Conservation (phyloP, 352 stramenopile genomes). For the Blastocystis hominis region DNA sequence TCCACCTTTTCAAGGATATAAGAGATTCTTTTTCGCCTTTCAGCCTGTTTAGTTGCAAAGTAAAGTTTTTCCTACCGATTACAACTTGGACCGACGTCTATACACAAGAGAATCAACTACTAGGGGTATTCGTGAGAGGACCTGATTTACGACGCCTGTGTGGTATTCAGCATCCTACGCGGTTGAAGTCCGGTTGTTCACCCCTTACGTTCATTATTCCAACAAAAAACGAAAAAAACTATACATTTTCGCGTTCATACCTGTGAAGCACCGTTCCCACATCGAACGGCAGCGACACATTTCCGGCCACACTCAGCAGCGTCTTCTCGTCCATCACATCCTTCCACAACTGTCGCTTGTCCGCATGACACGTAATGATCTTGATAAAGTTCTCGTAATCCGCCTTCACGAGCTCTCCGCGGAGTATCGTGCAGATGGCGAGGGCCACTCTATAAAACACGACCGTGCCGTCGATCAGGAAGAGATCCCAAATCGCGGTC, state of each 20-base stretch:
- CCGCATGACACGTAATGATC: slow-evolving; percentile 19
- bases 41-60: neutral
- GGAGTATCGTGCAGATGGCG: neutral
- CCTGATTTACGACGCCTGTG: neutral
- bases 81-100: neutral
- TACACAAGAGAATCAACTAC: neutral
- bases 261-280: neutral
- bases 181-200: neutral
- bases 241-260: slow-evolving; percentile 7
- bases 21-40: neutral
- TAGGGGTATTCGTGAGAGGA: neutral
- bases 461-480: neutral
- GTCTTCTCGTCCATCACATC: neutral
- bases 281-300: neutral
- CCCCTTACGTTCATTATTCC: neutral
- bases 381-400: slow-evolving; percentile 27
- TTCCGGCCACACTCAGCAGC: neutral
- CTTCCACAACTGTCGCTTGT: neutral
- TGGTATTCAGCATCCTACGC: neutral
- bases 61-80: neutral
- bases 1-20: neutral
- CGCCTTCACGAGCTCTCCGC: neutral
- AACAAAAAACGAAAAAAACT: neutral
- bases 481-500: neutral
- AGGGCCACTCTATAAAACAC: neutral